Conservation (phyloP, 495 filamentous ascomycete genomes). For the Hypoxylon lienhwacheense region DNA sequence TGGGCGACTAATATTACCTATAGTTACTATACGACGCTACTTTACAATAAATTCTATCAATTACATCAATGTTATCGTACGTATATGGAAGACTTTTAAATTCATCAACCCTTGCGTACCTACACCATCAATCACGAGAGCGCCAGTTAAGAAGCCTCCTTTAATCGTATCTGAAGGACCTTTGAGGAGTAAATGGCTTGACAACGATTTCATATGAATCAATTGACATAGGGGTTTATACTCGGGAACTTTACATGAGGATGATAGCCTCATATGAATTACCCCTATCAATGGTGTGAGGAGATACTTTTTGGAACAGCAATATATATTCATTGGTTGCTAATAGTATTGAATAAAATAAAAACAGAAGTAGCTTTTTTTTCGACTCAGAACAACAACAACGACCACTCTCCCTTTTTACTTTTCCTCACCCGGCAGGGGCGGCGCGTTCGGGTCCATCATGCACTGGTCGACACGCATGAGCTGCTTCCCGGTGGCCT, state of each 20-base stretch:
- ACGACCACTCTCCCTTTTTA: neutral
- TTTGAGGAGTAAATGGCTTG: too few species aligned
- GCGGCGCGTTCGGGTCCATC: constrained; percentile 68
- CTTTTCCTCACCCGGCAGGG: constrained; percentile 43
- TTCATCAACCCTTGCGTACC: neutral
- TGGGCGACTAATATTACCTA: too few species aligned
- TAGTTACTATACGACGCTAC: too few species aligned
- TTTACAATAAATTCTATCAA: neutral
- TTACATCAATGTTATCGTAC: neutral
- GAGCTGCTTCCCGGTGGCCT: constrained; percentile 63
- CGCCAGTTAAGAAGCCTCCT: too few species aligned
- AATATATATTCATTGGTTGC: neutral
- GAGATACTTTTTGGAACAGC: neutral
- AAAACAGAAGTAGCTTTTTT: neutral
- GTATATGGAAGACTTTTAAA: neutral
- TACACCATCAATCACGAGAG: too few species aligned
- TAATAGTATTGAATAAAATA: constrained; percentile 11
- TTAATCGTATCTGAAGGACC: too few species aligned
- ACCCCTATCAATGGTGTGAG: neutral
- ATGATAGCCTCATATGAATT: too few species aligned
- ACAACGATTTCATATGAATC: too few species aligned
- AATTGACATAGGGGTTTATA: too few species aligned
- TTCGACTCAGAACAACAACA: neutral
- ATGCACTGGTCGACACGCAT: constrained; percentile 83
- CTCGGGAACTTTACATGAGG: too few species aligned